A percentile compares a stretch with the other conserved stretches of the same genome.
Conservation (phyloP, 192 early-diverging fungal genomes). For the Backusella mclennaniae region DNA sequence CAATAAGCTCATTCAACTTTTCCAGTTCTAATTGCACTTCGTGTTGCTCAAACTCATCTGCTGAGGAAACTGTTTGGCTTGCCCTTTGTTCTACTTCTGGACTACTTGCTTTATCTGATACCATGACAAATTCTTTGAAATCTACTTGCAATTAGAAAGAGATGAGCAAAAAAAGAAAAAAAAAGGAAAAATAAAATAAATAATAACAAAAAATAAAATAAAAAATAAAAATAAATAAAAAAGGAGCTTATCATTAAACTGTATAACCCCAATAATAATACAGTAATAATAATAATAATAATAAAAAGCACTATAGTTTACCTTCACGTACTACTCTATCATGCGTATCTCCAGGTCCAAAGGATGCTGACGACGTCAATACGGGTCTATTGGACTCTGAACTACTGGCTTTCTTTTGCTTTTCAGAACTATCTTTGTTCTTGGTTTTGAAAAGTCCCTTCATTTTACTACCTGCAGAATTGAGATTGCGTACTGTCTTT, state of each 20-base stretch:
- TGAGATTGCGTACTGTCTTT: constrained; percentile 32
- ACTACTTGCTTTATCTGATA: neutral
- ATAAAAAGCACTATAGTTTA: neutral
- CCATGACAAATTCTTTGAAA: constrained; percentile 2
- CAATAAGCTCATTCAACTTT: constrained; percentile 22
- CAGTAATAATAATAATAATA: neutral
- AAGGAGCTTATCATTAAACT: neutral
- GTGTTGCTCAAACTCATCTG: neutral
- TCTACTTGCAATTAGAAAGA: neutral
- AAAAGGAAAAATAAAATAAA: neutral
- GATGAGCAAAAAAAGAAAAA: neutral
- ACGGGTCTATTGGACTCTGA: neutral
- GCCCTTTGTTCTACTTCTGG: constrained; percentile 4
- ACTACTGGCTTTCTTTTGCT: neutral
- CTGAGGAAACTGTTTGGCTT: neutral
- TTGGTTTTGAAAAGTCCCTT: constrained; percentile 26
- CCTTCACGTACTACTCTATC: neutral
- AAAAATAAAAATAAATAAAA: constrained; percentile 4
- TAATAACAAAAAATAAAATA: neutral
- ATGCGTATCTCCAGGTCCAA: neutral
- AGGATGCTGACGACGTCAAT: constrained; percentile 1
- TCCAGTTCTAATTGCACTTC: constrained; percentile 13
- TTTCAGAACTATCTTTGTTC: neutral
- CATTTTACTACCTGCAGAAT: constrained; percentile 24
- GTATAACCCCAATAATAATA: neutral